Conservation (phyloP, 2,329 filamentous ascomycete species). For the Sarocladiaceae sp. region DNA sequence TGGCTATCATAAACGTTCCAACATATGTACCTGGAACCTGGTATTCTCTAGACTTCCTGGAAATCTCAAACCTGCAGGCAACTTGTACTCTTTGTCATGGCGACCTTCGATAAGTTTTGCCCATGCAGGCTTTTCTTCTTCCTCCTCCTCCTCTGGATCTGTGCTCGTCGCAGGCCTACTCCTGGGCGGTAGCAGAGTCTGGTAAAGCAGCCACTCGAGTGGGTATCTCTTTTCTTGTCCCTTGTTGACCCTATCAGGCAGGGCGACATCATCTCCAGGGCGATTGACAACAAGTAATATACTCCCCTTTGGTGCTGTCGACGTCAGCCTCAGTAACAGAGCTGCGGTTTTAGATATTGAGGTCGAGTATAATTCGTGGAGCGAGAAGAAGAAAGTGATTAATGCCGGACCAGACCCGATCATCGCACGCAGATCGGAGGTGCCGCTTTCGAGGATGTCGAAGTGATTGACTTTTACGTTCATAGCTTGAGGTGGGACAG, state of each 20-base stretch:
- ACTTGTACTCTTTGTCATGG: conserved; percentile 10
- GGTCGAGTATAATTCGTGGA: conserved; percentile 15
- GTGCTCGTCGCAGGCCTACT: conserved; percentile 4
- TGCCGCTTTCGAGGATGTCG: conserved; percentile 12
- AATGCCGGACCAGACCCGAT: conserved; percentile 12
- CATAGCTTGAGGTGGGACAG: conserved; percentile 11
- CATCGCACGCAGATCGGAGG: conserved; percentile 11
- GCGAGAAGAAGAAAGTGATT: conserved; percentile 14
- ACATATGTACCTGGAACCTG: conserved; percentile 16
- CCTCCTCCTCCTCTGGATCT: conserved; percentile 10
- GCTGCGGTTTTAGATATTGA: conserved; percentile 13
- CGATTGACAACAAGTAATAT: conserved; percentile 13
- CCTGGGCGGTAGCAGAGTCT: conserved; percentile 12
- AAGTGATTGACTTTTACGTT: conserved; percentile 10
- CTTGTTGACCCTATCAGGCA: conserved; percentile 9
- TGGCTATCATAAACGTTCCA: conserved; percentile 12
- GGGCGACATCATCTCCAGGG: conserved; percentile 10
- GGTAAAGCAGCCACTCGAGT: conserved; percentile 14
- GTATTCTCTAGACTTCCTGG: conserved; percentile 16
- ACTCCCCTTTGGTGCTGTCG: conserved; percentile 12
- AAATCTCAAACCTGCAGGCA: conserved; percentile 12
- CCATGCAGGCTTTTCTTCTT: conserved; percentile 12
- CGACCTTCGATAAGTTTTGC: conserved; percentile 12
- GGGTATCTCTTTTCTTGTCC: conserved; percentile 14
- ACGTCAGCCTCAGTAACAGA: conserved; percentile 13